phyloP scores from a whole-genome alignment of 1,284 basidiomycete genomes.

The Sporisorium sorghi region DNA sequence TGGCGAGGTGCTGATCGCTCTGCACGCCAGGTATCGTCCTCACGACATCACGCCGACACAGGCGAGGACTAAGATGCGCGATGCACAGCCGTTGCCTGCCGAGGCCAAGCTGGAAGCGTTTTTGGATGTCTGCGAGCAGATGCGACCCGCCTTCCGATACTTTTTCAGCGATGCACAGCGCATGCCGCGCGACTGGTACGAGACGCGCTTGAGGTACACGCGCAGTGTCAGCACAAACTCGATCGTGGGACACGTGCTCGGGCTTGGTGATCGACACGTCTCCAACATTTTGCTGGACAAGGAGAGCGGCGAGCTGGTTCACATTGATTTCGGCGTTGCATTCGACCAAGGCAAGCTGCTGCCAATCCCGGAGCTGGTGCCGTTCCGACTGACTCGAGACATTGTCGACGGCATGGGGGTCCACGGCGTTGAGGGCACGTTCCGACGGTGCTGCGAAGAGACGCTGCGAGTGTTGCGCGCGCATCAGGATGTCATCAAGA shows the following conservation, averaged over 20 bases:
- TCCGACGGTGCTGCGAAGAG: conserved; percentile 93
- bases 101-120: conserved; percentile 71
- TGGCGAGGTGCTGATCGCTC: conserved; percentile 74
- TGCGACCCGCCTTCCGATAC: conserved; percentile 89
- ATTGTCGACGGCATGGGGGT: conserved; percentile 93
- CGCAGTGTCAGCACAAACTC: conserved; percentile 92
- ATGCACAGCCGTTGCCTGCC: conserved; percentile 30
- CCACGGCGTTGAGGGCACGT: conserved; percentile 90
- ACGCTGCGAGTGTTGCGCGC: conserved; percentile 89
- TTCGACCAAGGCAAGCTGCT: conserved; percentile 92
- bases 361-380: conserved; percentile 85
- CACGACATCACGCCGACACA: conserved; percentile 45
- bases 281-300: conserved; percentile 93
- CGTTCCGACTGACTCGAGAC: conserved; percentile 93
- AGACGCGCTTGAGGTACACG: conserved; percentile 89
- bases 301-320: conserved; percentile 84
- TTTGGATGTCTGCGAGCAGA: conserved; percentile 73
- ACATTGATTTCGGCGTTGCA: conserved; percentile 95
- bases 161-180: conserved; percentile 92
- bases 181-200: conserved; percentile 88
- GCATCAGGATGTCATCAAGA: conserved; percentile 87
- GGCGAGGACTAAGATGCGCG: conserved; percentile 41
- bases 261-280: conserved; percentile 90
- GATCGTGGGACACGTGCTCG: conserved; percentile 92
- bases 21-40: conserved; percentile 73